Evolutionary conservation across 352 stramenopile species (phyloP), one percentile per base, ranked within the genome.

Genomic region (Thalassiosira mediterranea): DNA sequence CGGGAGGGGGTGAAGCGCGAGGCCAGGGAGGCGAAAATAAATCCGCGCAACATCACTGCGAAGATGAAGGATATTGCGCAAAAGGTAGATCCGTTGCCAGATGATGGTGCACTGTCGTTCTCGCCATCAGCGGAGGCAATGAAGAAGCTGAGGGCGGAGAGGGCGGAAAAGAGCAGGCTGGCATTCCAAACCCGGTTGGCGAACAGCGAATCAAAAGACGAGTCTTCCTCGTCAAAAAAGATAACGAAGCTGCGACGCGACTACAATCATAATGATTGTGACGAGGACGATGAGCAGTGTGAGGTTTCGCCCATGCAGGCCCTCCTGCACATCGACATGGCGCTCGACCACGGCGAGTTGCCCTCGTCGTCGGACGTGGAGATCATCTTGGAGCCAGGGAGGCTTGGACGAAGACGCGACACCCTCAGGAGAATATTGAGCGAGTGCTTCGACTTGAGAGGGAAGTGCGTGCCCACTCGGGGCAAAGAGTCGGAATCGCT

Each of bases 391-490:
- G 65, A 76, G 66, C 75, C 75, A 2, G 69, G 70, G 34, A 62
- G 75, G 42, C 58, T 83, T 53, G 75, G 75, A 52, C 38, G 72
- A 42, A 44, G 75, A 0, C 46, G 70, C 32, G 48, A 44, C 17
- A 61, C 66, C 23, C 51, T 83, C 1, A 49, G 62, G n/a, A 49
- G 75, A 56, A 79, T 83, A 32, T 67, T 83, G 56, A 79, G 63
- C 40, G 75, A 83, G 56, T 76, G 68, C 31, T 83, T 72, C 70
- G 75, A 69, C 46, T 56, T 83, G 28, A 56, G 54, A 52, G 75
- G 75, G n/a, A 79, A 76, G 44, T 83, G 75, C 42, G 57, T 83
- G 1, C 75, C 75, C 31, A 23, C 42, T 15, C n/a, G 61, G 28
- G 15, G 5, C 3, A 53, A 56, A 21, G 46, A 59, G 11, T 13